phyloP scores from a whole-genome alignment of 345 rosid species.

The Eutrema heterophyllum region DNA sequence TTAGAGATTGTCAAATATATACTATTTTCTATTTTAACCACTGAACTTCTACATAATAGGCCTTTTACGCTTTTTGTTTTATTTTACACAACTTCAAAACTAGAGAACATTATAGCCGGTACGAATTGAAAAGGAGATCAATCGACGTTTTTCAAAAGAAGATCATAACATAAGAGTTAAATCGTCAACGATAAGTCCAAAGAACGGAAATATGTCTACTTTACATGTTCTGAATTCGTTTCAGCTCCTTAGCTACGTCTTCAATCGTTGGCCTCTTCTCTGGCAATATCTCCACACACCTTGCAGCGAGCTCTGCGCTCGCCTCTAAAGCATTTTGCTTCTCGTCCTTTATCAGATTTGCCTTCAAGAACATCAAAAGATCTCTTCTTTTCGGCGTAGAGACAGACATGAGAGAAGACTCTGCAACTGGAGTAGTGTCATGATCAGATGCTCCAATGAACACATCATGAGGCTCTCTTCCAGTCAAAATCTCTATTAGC shows the following conservation, averaged over 20 bases:
- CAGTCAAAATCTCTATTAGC: neutral
- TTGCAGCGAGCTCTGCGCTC: neutral
- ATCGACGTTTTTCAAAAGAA: too few species aligned
- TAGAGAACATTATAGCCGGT: neutral
- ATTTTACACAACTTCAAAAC: neutral
- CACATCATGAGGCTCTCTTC: neutral
- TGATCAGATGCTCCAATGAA: neutral
- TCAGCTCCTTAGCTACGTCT: slow-evolving; percentile 7
- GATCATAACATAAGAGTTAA: too few species aligned
- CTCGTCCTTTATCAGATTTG: neutral
- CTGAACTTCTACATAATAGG: neutral
- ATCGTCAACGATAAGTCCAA: neutral
- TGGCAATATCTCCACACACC: slow-evolving; percentile 1
- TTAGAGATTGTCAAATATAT: too few species aligned
- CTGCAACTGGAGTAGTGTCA: neutral
- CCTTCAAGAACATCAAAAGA: slow-evolving; percentile 11
- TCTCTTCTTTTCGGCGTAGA: neutral
- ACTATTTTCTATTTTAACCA: too few species aligned
- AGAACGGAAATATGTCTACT: neutral
- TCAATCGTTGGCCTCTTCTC: slow-evolving; percentile 1
- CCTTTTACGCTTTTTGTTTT: too few species aligned
- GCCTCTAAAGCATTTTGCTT: neutral
- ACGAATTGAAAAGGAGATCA: neutral
- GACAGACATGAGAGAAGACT: neutral
- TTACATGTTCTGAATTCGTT: neutral